A percentile compares a stretch with the other conserved stretches of the same genome.
These are phyloP conservation scores for Calocera viscosa DNA, from an alignment of 768 basidiomycete species.

Conservation along the genomic window DNA sequence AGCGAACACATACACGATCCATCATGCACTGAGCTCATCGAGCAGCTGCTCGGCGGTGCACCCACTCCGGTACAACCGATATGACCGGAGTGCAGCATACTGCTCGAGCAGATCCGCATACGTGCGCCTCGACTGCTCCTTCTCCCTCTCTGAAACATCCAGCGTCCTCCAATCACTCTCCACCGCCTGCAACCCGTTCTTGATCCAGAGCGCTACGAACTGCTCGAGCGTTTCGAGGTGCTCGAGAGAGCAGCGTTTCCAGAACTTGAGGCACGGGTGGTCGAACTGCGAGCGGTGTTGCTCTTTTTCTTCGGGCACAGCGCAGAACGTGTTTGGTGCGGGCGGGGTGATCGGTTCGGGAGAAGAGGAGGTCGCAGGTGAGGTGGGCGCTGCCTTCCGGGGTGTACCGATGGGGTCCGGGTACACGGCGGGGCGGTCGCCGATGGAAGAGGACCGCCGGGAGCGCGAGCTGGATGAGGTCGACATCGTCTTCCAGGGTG, in stretches of 20 bases:
- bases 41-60: constrained; percentile 4
- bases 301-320: background rate
- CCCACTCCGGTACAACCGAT: background rate
- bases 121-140: background rate
- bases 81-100: background rate
- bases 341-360: background rate
- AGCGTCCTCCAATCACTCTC: background rate
- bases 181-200: background rate
- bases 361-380: background rate
- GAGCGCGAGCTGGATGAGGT: background rate
- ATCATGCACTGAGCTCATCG: background rate
- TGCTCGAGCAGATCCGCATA: background rate
- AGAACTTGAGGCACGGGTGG: background rate
- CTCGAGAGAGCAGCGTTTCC: background rate
- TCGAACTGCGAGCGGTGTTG: background rate
- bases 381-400: background rate
- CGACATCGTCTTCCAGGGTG: no score
- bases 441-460: background rate
- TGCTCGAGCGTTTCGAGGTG: background rate
- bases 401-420: background rate
- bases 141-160: background rate
- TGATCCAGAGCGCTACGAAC: background rate
- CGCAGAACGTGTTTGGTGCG: background rate
- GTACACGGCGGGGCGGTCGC: background rate
- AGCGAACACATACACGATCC: background rate